Base-by-base conservation (phyloP, 1,284 basidiomycete genomes). In the Phellopilus nigrolimitatus region DNA sequence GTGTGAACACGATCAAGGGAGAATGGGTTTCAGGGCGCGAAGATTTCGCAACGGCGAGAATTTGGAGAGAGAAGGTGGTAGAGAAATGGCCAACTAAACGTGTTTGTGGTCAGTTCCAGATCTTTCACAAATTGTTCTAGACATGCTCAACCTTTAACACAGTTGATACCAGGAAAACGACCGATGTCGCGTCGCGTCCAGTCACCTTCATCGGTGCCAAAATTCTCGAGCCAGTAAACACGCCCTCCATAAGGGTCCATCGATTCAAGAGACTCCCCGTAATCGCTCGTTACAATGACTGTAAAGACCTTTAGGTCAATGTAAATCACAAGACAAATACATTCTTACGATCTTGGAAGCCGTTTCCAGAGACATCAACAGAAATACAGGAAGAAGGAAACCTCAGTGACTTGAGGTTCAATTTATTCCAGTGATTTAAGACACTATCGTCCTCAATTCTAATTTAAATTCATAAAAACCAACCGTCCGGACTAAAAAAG, bases 81-180 rank as follows among this genome's bases (percentile, higher is more conserved):
- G 54, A 40, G 41, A 52, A 56, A 37, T 56, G 54, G 5, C 54
- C 54, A 21, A 44, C 54, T 56, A n/a, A 22, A 37, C 17, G 31
- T 28, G 19, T 42, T 25, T n/a, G 22, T 4, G n/a, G 42, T n/a
- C 25, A 24, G 21, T 24, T 42, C 30, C 25, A 39, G 4, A 9
- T 37, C 10, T 13, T 13, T 17, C 15, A 13, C 13, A 34, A 25
- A 38, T 15, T 13, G 27, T 30, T 19, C 12, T 27, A n/a, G n/a
- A n/a, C n/a, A n/a, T n/a, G 8, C 22, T 6, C 34, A 37, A 49
- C 54, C 49, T 48, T 52, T 56, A 31, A 56, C n/a, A 12, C 27
- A 31, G 38, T 56, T 52, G 9, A 56, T 25, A 10, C 54, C 54
- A 2, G 49, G 54, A 41, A 39, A 56, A 9, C 50, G 44, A 24